Conservation (phyloP, 306 rosid species). For the Medicago lupulina region DNA sequence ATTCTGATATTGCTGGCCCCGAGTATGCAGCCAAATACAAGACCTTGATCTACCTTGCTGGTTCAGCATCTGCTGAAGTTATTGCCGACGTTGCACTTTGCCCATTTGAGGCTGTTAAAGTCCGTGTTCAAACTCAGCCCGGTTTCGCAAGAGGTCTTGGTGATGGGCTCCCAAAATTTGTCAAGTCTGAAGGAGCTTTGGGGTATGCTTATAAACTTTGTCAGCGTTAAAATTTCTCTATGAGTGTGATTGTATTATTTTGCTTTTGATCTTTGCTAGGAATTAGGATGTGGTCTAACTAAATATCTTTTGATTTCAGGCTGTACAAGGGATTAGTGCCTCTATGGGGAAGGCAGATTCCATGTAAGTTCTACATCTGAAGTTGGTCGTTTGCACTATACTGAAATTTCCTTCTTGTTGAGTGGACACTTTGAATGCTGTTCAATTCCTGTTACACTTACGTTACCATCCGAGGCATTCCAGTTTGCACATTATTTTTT, state of each 20-base stretch:
- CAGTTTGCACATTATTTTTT: background rate
- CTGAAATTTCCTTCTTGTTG: background rate
- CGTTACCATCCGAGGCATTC: background rate
- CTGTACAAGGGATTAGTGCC: slow-evolving; percentile 97
- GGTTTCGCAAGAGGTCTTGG: slow-evolving; percentile 92
- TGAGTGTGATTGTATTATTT: background rate
- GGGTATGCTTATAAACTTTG: slow-evolving; percentile 63
- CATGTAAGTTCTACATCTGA: slow-evolving; percentile 68
- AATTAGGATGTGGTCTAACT: slow-evolving; percentile 37
- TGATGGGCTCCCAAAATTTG: slow-evolving; percentile 90
- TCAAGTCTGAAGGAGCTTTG: slow-evolving; percentile 81
- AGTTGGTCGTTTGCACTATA: background rate
- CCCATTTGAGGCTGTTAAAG: slow-evolving; percentile 98
- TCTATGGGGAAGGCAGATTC: slow-evolving; percentile 99
- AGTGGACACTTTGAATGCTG: background rate
- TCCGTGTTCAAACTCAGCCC: slow-evolving; percentile 97
- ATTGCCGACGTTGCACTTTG: slow-evolving; percentile 95
- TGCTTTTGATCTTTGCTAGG: background rate
- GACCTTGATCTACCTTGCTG: slow-evolving; percentile 97
- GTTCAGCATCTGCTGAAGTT: slow-evolving; percentile 97
- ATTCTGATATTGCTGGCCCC: slow-evolving; percentile 95
- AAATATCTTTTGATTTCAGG: slow-evolving; percentile 56
- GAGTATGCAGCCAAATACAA: slow-evolving; percentile 95
- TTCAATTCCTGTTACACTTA: background rate
- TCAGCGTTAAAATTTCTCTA: no score